These are phyloP conservation scores for Cryptococcus sp. DNA, from an alignment of 1,284 basidiomycete species.

Conservation along the genomic window DNA sequence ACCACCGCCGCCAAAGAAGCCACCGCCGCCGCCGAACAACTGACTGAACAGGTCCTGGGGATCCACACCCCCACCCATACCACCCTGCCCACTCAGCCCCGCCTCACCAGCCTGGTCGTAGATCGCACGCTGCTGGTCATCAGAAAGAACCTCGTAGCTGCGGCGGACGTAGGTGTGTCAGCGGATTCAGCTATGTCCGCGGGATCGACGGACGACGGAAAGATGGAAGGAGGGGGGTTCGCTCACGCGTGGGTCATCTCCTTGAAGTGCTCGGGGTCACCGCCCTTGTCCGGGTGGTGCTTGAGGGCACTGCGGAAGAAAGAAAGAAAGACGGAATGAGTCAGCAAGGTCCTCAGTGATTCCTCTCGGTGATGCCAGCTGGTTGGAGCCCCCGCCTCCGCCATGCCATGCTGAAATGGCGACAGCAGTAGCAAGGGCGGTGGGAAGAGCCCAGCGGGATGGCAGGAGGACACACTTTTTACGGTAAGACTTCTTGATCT, in stretches of 20 bases:
- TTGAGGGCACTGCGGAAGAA: conserved; percentile 65
- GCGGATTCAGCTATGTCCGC: neutral
- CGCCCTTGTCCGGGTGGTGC: conserved; percentile 94
- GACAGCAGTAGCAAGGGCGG: neutral
- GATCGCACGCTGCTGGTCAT: conserved; percentile 74
- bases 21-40: conserved; percentile 74
- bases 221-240: too few species aligned
- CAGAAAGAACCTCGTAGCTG: conserved; percentile 92
- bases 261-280: conserved; percentile 96
- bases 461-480: conserved; percentile 66
- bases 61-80: conserved; percentile 92
- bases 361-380: too few species aligned
- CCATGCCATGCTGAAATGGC: conserved; percentile 2
- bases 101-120: conserved; percentile 95
- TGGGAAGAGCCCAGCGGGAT: neutral
- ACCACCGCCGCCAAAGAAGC: conserved; percentile 57
- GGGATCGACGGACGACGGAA: too few species aligned
- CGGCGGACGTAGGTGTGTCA: neutral
- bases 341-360: too few species aligned
- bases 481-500: conserved; percentile 91
- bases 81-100: conserved; percentile 74
- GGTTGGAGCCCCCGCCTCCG: too few species aligned
- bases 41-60: conserved; percentile 97
- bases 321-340: too few species aligned
- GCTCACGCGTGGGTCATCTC: conserved; percentile 92